Evolutionary conservation across 2,329 filamentous ascomycete genomes (phyloP), one percentile per base, ranked within the genome.

Genomic region (Calonectria pauciramosa): DNA sequence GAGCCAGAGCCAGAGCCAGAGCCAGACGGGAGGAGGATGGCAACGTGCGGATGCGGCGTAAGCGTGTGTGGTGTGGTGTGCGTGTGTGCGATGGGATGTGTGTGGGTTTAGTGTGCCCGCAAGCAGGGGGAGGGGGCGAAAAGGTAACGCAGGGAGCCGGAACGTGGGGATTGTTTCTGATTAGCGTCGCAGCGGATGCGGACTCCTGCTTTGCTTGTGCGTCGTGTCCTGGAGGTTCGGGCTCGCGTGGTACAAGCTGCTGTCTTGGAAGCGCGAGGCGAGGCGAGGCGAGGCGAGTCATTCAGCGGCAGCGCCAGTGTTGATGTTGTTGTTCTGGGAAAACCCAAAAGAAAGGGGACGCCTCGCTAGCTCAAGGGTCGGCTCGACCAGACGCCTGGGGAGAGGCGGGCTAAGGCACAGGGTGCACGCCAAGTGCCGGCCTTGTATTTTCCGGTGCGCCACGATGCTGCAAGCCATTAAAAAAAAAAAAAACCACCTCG

Each of bases 91-190:
- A 64, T 71, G 49, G 52, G 69, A 56, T 67, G 70, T 72, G 64
- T 66, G 70, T 68, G 70, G 70, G 51, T 41, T 67, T 56, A 44
- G 66, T 60, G 51, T 68, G 66, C 66, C 41, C 23, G 38, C 68
- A 70, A 54, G 23, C 66, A 68, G 66, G 68, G 49, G 49, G 41
- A 23, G 56, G n/a, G 32, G 38, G 47, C 23, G 63, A 16, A 41
- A 54, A 51, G 56, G 47, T 60, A 49, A 64, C 56, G 68, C 59
- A 70, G 34, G 51, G 64, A 68, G 65, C 34, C 49, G 34, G 65
- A 68, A 34, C 68, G 59, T 70, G 56, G 56, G 56, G 47, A 26
- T 49, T 70, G 59, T 70, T 54, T 70, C 47, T 70, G 68, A 70
- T 70, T 70, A 70, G 68, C 68, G 68, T 63, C 59, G 56, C 32